These are phyloP conservation scores for Botrytis galanthina DNA, from an alignment of 2,329 filamentous ascomycete genomes.

Conservation along the genomic window DNA sequence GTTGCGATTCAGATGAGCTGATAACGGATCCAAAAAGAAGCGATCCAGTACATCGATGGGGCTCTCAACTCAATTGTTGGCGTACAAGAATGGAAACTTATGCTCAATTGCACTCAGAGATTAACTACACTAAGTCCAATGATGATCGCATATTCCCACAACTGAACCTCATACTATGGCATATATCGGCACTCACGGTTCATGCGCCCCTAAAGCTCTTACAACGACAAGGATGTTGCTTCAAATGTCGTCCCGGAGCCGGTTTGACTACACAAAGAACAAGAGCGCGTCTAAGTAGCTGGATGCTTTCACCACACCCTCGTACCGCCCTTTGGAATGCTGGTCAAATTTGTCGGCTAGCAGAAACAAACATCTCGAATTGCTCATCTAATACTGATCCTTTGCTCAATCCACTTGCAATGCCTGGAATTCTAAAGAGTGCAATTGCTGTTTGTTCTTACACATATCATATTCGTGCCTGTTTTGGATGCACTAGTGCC, in stretches of 20 bases:
- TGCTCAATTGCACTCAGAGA: neutral
- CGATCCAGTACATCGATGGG: neutral
- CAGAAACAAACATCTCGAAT: neutral
- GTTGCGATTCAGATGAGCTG: constrained; percentile 14
- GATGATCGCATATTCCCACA: neutral
- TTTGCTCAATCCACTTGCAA: constrained; percentile 10
- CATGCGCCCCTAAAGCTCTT: constrained; percentile 11
- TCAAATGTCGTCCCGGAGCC: constrained; percentile 13
- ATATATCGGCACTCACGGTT: constrained; percentile 10
- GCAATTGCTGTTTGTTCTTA: constrained; percentile 14
- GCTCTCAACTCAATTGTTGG: constrained; percentile 6
- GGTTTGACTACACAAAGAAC: constrained; percentile 1
- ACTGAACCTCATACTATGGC: constrained; percentile 10
- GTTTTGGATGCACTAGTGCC: neutral
- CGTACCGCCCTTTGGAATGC: constrained; percentile 12
- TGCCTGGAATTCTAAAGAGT: constrained; percentile 4
- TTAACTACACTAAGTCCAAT: neutral
- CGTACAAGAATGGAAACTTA: neutral
- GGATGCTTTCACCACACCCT: constrained; percentile 15
- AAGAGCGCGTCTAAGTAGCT: constrained; percentile 1
- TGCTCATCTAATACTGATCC: neutral
- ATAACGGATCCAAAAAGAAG: neutral
- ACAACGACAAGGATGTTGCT: constrained; percentile 15
- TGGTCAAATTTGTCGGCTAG: constrained; percentile 3
- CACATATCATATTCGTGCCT: neutral